A percentile compares a stretch with the other conserved stretches of the same genome.
These are phyloP conservation scores for Wallacemonas sp. DNA, from an alignment of 208 protist species.

Conservation along the genomic window DNA sequence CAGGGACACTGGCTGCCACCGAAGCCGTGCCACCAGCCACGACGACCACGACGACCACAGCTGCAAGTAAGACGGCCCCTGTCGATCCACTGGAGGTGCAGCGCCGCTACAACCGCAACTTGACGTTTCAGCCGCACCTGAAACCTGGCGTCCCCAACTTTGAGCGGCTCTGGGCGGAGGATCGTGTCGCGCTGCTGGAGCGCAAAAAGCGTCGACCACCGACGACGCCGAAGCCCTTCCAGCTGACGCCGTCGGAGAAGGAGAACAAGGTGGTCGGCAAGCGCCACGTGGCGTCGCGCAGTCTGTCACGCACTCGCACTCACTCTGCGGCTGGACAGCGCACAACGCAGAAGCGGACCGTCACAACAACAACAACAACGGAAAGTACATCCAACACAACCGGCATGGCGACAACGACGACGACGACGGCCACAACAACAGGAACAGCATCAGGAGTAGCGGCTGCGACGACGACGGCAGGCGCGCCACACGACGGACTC, in stretches of 20 bases:
- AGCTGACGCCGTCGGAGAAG: constrained; percentile 40
- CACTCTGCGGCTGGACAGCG: neutral
- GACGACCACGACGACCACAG: constrained; percentile 9
- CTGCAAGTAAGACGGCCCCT: neutral
- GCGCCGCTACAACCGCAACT: constrained; percentile 46
- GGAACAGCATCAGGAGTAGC: neutral
- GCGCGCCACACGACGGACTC: neutral
- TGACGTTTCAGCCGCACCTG: constrained; percentile 80
- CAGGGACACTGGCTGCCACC: neutral
- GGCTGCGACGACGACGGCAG: constrained; percentile 18
- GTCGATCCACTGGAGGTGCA: neutral
- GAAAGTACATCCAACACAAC: too few species aligned
- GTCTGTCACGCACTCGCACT: neutral
- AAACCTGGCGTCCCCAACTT: constrained; percentile 81
- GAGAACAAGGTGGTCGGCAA: constrained; percentile 28
- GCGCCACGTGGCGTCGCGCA: constrained; percentile 12
- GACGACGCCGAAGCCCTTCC: constrained; percentile 57
- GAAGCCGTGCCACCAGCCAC: neutral
- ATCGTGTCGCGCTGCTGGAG: constrained; percentile 41
- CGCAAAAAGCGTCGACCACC: constrained; percentile 46
- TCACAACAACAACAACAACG: too few species aligned
- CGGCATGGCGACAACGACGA: neutral
- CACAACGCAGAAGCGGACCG: neutral
- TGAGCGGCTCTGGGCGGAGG: constrained; percentile 60
- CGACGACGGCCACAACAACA: neutral